Base-by-base conservation (phyloP, 1,284 basidiomycete species). In the Trametes versicolor region DNA sequence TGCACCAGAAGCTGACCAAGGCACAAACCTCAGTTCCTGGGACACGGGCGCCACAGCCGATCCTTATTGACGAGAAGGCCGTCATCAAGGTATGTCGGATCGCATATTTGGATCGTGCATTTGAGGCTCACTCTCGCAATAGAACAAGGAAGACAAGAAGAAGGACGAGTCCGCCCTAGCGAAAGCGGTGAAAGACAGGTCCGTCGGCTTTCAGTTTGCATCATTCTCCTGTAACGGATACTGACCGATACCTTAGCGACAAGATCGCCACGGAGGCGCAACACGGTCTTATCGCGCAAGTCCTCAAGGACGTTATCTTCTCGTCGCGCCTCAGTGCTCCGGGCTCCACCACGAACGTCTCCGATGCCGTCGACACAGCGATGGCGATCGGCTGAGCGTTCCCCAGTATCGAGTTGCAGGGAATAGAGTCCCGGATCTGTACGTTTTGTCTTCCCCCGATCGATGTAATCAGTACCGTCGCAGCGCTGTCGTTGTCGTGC, bases 191-290 rank as follows among this genome's bases (percentile, higher is more conserved):
- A 90, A 89, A 76, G 95, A 98, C 74, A 91, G 93, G 94, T 94
- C 64, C 52, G 85, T 77, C 9, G 21, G n/a, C n/a, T 54, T 34
- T 56, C 15, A 12, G 19, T 0, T 23, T n/a, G n/a, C n/a, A 25
- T 6, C 36, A 21, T 39, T 23, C 4, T 15, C 8, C 21, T n/a
- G 9, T 10, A 12, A 39, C 10, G 12, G 25, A 27, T 7, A 19
- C 54, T 61, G 34, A 55, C 27, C n/a, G 32, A 27, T 19, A 17
- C 8, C 36, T 55, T 72, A 97, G 95, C 72, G 88, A 86, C 37
- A 95, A 93, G 73, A 92, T 98, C 60, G 89, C 95, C 0, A 85
- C 89, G 10, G 96, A 98, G 75, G 93, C 93, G 0, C 93, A 97
- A 72, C 96, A 98, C 72, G 96, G 95, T 0, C 86, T 98, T 62